Evolutionary conservation across 805 yeast genomes (phyloP).

Genomic region (Metschnikowia sp.): DNA sequence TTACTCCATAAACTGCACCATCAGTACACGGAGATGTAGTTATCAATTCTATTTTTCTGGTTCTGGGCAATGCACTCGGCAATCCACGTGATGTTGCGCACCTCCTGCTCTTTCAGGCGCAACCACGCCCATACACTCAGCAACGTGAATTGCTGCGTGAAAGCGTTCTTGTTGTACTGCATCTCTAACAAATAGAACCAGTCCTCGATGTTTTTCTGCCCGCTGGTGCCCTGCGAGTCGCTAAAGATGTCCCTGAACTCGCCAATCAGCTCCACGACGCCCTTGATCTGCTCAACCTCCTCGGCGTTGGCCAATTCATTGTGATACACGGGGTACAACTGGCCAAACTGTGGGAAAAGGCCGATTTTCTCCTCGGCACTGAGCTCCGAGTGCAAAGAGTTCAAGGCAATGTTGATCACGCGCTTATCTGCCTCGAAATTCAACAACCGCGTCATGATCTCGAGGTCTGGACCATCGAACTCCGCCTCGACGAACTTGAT

Average conservation of each 20-base stretch:
- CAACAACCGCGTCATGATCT: slow-evolving; percentile 73
- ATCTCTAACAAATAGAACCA: slow-evolving; percentile 90
- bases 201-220: slow-evolving; percentile 76
- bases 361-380: slow-evolving; percentile 65
- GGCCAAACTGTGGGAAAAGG: slow-evolving; percentile 80
- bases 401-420: slow-evolving; percentile 84
- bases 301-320: slow-evolving; percentile 69
- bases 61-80: slow-evolving; percentile 99
- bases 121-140: slow-evolving; percentile 96
- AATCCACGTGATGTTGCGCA: slow-evolving; percentile 98
- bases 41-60: slow-evolving; percentile 89
- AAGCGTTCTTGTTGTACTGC: slow-evolving; percentile 87
- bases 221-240: slow-evolving; percentile 32
- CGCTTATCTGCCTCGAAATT: slow-evolving; percentile 95
- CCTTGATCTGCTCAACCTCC: slow-evolving; percentile 79
- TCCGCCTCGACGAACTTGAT: slow-evolving; percentile 56
- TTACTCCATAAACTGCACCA: neutral
- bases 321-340: slow-evolving; percentile 68
- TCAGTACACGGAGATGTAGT: slow-evolving; percentile 83
- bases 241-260: slow-evolving; percentile 60
- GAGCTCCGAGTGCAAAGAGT: slow-evolving; percentile 80
- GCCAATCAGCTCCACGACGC: slow-evolving; percentile 58
- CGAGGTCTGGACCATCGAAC: slow-evolving; percentile 72
- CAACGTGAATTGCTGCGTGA: slow-evolving; percentile 93
- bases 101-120: slow-evolving; percentile 92